These are phyloP conservation scores for Tuber melanosporum DNA, from an alignment of 495 filamentous ascomycete species.

Conservation along the genomic window DNA sequence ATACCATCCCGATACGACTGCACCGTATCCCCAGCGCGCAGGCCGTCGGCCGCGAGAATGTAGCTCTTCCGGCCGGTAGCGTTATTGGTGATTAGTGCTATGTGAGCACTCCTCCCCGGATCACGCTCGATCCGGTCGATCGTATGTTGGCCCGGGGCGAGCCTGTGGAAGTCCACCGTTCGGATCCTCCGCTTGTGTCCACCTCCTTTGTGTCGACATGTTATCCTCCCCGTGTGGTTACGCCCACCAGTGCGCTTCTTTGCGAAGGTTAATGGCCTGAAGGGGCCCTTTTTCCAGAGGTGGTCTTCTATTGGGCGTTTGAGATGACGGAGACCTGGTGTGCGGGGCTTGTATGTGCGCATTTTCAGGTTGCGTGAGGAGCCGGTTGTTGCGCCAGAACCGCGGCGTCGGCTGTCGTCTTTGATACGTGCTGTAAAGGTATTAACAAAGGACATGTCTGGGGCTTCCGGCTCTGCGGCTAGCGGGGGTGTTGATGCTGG, in stretches of 20 bases:
- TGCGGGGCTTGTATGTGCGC: conserved; percentile 87
- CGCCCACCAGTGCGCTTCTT: conserved; percentile 92
- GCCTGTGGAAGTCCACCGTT: conserved; percentile 77
- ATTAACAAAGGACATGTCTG: neutral
- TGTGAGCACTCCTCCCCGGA: conserved; percentile 85
- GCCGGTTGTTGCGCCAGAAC: neutral
- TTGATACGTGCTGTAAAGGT: neutral
- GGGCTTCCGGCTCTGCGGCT: neutral
- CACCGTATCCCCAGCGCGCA: conserved; percentile 83
- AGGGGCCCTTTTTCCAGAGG: conserved; percentile 85
- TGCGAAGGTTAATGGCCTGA: conserved; percentile 72
- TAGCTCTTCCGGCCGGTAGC: conserved; percentile 67
- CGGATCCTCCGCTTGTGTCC: conserved; percentile 86
- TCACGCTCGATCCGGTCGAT: conserved; percentile 96
- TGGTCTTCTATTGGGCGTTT: conserved; percentile 90
- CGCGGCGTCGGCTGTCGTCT: neutral
- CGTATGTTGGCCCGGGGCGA: conserved; percentile 65
- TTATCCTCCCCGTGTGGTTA: conserved; percentile 77
- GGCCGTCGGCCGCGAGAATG: conserved; percentile 85
- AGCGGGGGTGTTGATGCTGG: neutral
- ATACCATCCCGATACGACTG: conserved; percentile 87
- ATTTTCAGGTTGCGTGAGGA: conserved; percentile 47
- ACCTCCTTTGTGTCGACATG: conserved; percentile 83
- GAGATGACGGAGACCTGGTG: conserved; percentile 87
- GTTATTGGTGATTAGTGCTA: conserved; percentile 72